Base-by-base conservation (phyloP, 805 yeast species). In the Saccharomycopsis sp. region DNA sequence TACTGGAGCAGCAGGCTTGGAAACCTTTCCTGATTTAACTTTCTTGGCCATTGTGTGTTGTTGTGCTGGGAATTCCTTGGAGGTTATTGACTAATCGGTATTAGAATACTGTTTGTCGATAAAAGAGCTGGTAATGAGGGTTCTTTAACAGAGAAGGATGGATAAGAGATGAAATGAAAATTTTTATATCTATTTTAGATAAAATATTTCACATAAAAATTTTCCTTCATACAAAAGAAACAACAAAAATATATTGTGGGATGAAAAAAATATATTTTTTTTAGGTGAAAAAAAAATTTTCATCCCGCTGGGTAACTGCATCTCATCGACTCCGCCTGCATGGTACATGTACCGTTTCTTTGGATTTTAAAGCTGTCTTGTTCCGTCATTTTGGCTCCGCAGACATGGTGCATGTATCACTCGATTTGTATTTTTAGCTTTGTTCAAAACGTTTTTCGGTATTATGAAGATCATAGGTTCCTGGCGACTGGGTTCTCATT, bases 1-100 rank as follows among this genome's bases (percentile, higher is more conserved):
- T 29, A 29, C 37, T 56, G 69, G 58, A 18, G 48, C 21, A 18
- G 48, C 21, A 16, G 48, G 48, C 21, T 44, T 44, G 21, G 48
- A 16, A 44, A 44, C 48, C 48, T 44, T 44, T 16, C 21, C 18
- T n/a, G 48, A 44, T 44, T 44, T 44, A 44, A 44, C 48, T 44
- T 44, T 44, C 21, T 44, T 44, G 16, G 48, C 48, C 48, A 44
- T 44, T 44, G 21, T 44, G 37, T 29, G 12, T 29, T 29, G 12
- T 12, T 29, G 37, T 29, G 5, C 37, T 29, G 37, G 37, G 37
- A 29, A 12, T 7, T 29, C 37, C 37, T 29, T 29, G 12, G 12
- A 12, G 37, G 37, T 29, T 29, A 29, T 29, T 29, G 37, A 29
- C 37, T 29, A 29, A 12, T 29, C 37, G 37, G 37, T 29, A 29